Base-by-base conservation (phyloP, 306 rosid genomes). In the Malus asiatica region DNA sequence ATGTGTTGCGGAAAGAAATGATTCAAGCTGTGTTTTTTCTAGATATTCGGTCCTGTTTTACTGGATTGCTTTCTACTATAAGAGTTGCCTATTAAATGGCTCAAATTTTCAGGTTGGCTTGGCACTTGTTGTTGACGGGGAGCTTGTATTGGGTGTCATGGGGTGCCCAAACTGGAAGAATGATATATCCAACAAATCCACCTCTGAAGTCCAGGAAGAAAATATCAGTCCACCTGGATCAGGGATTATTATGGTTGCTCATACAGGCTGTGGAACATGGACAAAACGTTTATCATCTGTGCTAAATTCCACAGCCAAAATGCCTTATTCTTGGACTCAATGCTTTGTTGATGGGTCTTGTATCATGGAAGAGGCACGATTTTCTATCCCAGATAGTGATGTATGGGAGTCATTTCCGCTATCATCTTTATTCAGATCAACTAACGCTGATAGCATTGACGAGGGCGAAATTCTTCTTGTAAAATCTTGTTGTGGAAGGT, bases 101-200 rank as follows among this genome's bases (percentile, higher is more conserved):
- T 46, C 25, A 76, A 76, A 76, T n/a, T 46, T 80, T 74, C 85
- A 91, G 96, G 98, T 90, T 57, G 97, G 98, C 73, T 87, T 92
- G 97, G 92, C 97, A 59, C 96, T 92, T 61, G 90, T 89, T 77
- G 97, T 95, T 78, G 97, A 92, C 45, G 93, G 93, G 75, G 88
- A 90, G 86, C 73, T 86, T 83, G 91, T 83, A 23, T 35, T 89
- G 48, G 96, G 96, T 74, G 88, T 92, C 75, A 95, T 95, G 97
- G 97, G 96, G 40, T 95, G 97, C 86, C 99, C 96, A 30, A 89
- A 88, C 88, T 92, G 97, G 97, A 78, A 65, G 72, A 78, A 77
- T 48, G 96, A 84, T 69, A 64, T 73, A 46, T 79, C 88, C 3
- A 69, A 75, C 69, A 86, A 84, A 73, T 55, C 75, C 40, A 73